Evolutionary conservation across 345 rosid genomes (phyloP).

Genomic region (Populus simonii): DNA sequence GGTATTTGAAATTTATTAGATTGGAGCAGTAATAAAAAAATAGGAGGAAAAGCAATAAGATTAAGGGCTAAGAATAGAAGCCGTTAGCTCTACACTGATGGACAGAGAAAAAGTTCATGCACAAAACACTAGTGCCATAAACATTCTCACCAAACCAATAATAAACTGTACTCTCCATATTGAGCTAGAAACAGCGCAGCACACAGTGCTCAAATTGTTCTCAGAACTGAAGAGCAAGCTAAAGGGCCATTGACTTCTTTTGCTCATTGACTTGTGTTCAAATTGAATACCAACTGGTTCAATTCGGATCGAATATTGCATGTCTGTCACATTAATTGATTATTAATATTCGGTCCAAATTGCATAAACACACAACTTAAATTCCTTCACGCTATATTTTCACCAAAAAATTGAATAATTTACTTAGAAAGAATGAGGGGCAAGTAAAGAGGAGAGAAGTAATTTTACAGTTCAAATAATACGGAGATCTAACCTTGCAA

Average conservation of each 20-base stretch:
- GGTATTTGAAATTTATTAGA: not conserved
- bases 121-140: constrained; percentile 14
- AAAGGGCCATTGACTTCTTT: not conserved
- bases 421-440: not conserved
- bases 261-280: not conserved
- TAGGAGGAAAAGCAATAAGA: not conserved
- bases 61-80: not conserved
- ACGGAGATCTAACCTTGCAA: constrained; percentile 61
- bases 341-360: not conserved
- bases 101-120: not conserved
- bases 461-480: not conserved
- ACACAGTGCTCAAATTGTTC: not conserved
- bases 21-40: not conserved
- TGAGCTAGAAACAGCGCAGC: constrained; percentile 9
- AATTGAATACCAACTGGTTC: not conserved
- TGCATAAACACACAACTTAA: not conserved
- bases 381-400: not conserved
- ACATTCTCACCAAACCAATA: constrained; percentile 29
- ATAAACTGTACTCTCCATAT: not conserved
- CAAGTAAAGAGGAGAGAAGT: not conserved
- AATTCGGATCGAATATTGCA: not conserved
- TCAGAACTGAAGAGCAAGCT: not conserved
- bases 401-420: not conserved
- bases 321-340: not conserved
- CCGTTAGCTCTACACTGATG: not conserved